A percentile compares a stretch with the other conserved stretches of the same genome.
phyloP scores from a whole-genome alignment of 345 rosid species.

The Ceriops decandra region DNA sequence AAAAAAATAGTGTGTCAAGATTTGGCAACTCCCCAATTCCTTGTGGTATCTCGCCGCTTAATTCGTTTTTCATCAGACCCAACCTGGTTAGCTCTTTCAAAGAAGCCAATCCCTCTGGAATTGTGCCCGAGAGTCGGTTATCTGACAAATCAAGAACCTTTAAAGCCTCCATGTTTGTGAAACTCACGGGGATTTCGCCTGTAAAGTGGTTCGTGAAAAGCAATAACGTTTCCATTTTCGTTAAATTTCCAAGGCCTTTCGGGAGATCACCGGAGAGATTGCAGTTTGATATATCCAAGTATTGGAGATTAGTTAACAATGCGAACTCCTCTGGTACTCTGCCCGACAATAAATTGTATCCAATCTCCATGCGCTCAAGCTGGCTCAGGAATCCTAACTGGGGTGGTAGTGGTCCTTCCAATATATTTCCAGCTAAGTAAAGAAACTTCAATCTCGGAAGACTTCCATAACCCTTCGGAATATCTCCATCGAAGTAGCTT shows the following conservation, averaged over 20 bases:
- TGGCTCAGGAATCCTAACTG: constrained; percentile 52
- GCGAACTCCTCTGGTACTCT: constrained; percentile 55
- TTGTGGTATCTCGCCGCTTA: constrained; percentile 63
- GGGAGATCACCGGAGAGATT: constrained; percentile 67
- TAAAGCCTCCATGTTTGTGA: constrained; percentile 43
- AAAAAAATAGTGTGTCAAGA: constrained; percentile 50
- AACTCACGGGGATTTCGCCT: constrained; percentile 71
- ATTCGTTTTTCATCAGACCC: constrained; percentile 54
- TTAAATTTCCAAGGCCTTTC: constrained; percentile 53
- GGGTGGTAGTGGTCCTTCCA: constrained; percentile 62
- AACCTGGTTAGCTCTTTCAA: constrained; percentile 53
- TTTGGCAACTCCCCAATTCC: constrained; percentile 59
- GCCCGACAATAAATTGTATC: constrained; percentile 71
- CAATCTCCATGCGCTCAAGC: constrained; percentile 74
- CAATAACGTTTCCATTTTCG: constrained; percentile 46
- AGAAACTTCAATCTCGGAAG: constrained; percentile 50
- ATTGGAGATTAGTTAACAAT: constrained; percentile 49
- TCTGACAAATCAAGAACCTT: constrained; percentile 60
- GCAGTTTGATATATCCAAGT: constrained; percentile 59
- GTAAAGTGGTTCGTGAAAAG: constrained; percentile 55
- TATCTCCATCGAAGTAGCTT: constrained; percentile 78
- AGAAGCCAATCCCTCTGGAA: constrained; percentile 51
- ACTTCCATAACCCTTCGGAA: constrained; percentile 60
- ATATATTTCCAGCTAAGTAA: constrained; percentile 63
- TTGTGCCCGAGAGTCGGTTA: constrained; percentile 62